A percentile compares a stretch with the other conserved stretches of the same genome.
Conservation (phyloP, 352 stramenopile species). For the Globisporangium uncinulatum region DNA sequence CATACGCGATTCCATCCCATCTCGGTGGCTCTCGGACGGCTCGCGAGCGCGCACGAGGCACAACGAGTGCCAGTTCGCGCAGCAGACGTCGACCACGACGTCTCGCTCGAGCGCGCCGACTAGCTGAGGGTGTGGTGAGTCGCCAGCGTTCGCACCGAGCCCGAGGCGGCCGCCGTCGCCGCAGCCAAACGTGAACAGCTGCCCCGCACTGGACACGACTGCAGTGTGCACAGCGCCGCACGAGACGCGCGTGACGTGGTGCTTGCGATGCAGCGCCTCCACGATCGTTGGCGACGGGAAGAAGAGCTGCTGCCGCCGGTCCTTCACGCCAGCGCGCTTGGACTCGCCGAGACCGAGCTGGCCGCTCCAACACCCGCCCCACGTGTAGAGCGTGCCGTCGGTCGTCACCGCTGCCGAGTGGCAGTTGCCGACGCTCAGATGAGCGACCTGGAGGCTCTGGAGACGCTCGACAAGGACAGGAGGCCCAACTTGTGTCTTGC, state of each 20-base stretch:
- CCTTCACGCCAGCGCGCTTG: slow-evolving; percentile 47
- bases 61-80: slow-evolving; percentile 64
- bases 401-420: slow-evolving; percentile 49
- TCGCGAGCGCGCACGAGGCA: slow-evolving; percentile 31
- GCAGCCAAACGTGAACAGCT: slow-evolving; percentile 85
- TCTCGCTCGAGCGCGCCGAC: slow-evolving; percentile 41
- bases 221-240: slow-evolving; percentile 86
- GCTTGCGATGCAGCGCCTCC: slow-evolving; percentile 29
- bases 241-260: slow-evolving; percentile 62
- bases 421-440: slow-evolving; percentile 57
- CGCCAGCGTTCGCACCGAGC: slow-evolving; percentile 40
- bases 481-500: background rate
- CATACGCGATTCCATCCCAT: background rate
- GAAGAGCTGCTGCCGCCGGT: slow-evolving; percentile 41
- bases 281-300: slow-evolving; percentile 66
- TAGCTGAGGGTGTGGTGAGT: slow-evolving; percentile 39
- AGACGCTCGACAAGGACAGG: slow-evolving; percentile 3
- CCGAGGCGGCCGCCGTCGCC: slow-evolving; percentile 88
- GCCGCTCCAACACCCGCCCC: slow-evolving; percentile 64
- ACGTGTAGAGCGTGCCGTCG: slow-evolving; percentile 47
- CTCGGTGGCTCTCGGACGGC: slow-evolving; percentile 8
- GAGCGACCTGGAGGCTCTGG: slow-evolving; percentile 12
- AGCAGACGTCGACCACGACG: slow-evolving; percentile 55
- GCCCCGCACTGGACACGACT: slow-evolving; percentile 42
- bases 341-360: slow-evolving; percentile 57